These are phyloP conservation scores for Sporothrix sp. DNA, from an alignment of 2,329 filamentous ascomycete species.

Conservation along the genomic window DNA sequence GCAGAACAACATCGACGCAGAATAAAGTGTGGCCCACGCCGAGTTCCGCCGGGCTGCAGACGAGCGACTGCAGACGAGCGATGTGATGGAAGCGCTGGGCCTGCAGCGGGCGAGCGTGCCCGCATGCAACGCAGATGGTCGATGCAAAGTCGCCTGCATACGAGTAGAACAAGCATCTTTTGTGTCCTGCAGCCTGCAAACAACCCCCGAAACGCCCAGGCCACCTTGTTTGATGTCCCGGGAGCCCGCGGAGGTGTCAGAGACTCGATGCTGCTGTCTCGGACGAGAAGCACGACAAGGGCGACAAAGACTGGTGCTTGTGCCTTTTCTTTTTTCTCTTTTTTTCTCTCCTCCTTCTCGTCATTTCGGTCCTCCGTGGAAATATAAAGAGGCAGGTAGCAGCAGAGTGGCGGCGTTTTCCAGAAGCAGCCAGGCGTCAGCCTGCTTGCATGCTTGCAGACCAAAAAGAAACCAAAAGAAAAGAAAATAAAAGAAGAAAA, in stretches of 20 bases:
- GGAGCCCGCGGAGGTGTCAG: constrained; percentile 1
- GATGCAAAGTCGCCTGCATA: not conserved
- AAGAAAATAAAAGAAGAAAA: too few species aligned
- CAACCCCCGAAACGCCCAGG: constrained; percentile 2
- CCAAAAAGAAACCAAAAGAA: too few species aligned
- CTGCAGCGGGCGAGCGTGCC: not conserved
- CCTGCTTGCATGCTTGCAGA: too few species aligned
- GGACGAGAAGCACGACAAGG: not conserved
- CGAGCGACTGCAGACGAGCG: not conserved
- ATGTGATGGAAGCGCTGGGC: not conserved
- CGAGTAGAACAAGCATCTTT: too few species aligned
- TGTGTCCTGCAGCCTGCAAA: too few species aligned
- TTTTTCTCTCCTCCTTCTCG: not conserved
- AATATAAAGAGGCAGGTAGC: too few species aligned
- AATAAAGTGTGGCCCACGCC: not conserved
- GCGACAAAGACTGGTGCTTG: not conserved
- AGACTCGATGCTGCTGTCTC: constrained; percentile 5
- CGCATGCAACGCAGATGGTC: not conserved
- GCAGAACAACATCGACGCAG: not conserved
- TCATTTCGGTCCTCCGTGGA: not conserved
- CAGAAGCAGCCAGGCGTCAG: constrained; percentile 4
- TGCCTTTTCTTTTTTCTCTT: not conserved
- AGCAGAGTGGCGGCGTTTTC: too few species aligned
- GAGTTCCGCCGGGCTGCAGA: not conserved
- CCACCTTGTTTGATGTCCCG: constrained; percentile 8